Evolutionary conservation across 345 rosid genomes (phyloP).

Genomic region (Eucalyptus regnans): DNA sequence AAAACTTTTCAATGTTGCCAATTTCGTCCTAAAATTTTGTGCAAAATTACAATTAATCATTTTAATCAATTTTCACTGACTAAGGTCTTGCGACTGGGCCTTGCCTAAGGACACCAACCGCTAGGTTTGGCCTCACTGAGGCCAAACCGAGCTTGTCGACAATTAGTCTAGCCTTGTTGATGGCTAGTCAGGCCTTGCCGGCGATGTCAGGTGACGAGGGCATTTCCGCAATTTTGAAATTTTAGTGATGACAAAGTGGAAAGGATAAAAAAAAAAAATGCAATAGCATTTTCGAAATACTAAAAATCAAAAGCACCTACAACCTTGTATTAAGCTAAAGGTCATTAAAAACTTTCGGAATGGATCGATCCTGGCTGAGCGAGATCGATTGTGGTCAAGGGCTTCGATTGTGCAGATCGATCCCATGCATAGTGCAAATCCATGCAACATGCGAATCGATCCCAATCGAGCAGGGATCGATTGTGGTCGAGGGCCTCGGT

Average conservation of each 20-base stretch:
- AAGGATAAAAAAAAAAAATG: neutral
- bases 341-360: too few relatives aligned
- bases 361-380: fast-evolving
- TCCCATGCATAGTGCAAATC: too few relatives aligned
- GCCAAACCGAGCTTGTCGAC: fast-evolving
- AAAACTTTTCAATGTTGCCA: fast-evolving
- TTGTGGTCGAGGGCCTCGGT: too few relatives aligned
- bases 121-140: fast-evolving
- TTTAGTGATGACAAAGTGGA: fast-evolving
- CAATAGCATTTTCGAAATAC: neutral
- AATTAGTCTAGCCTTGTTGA: fast-evolving
- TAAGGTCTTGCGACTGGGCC: fast-evolving
- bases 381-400: too few relatives aligned
- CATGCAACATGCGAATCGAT: too few relatives aligned
- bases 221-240: too few relatives aligned
- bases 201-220: neutral
- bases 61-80: fast-evolving
- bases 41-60: neutral
- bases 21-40: too few relatives aligned
- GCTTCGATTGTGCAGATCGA: too few relatives aligned
- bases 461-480: too few relatives aligned
- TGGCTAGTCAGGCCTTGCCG: fast-evolving
- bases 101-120: fast-evolving
- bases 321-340: too few relatives aligned
- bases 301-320: neutral